Percentiles rank a stretch among this genome's conserved stretches.
Conservation (phyloP, 2,329 filamentous ascomycete species). For the Xylaria sp. region DNA sequence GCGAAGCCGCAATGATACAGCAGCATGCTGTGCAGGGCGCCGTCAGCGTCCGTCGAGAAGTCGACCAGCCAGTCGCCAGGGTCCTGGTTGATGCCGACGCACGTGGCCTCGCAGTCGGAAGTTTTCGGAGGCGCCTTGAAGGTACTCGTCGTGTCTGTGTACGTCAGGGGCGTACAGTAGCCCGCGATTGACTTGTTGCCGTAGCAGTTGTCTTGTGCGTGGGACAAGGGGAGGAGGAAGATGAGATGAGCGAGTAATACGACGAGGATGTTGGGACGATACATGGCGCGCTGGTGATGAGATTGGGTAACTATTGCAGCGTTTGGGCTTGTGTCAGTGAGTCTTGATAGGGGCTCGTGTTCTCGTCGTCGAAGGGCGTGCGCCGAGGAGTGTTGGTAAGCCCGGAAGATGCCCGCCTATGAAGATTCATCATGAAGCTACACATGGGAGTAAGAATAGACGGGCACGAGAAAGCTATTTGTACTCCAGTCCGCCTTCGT, state of each 20-base stretch:
- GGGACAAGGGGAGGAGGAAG: not conserved
- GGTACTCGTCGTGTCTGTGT: slow-evolving; percentile 37
- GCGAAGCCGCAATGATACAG: slow-evolving; percentile 38
- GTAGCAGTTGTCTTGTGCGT: slow-evolving; percentile 34
- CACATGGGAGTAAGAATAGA: not conserved
- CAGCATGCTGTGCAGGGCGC: slow-evolving; percentile 37
- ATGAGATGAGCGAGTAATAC: slow-evolving; percentile 26
- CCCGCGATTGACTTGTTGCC: slow-evolving; percentile 34
- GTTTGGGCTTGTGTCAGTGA: not conserved
- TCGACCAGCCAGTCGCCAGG: slow-evolving; percentile 44
- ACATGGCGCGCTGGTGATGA: slow-evolving; percentile 17
- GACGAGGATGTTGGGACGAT: slow-evolving; percentile 6
- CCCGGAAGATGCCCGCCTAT: not conserved
- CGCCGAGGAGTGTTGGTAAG: not conserved
- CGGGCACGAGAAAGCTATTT: slow-evolving; percentile 23
- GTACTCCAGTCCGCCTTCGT: slow-evolving; percentile 3
- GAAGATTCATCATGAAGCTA: slow-evolving; percentile 5
- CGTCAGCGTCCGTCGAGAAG: slow-evolving; percentile 37
- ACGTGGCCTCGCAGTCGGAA: slow-evolving; percentile 41
- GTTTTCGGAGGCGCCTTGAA: slow-evolving; percentile 19
- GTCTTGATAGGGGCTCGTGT: not conserved
- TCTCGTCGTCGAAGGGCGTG: not conserved
- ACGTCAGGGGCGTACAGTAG: slow-evolving; percentile 43
- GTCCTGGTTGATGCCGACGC: slow-evolving; percentile 37
- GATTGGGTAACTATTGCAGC: not conserved